A percentile compares a stretch with the other conserved stretches of the same genome.
phyloP scores from a whole-genome alignment of 352 stramenopile genomes.

The Globisporangium spinosum region DNA sequence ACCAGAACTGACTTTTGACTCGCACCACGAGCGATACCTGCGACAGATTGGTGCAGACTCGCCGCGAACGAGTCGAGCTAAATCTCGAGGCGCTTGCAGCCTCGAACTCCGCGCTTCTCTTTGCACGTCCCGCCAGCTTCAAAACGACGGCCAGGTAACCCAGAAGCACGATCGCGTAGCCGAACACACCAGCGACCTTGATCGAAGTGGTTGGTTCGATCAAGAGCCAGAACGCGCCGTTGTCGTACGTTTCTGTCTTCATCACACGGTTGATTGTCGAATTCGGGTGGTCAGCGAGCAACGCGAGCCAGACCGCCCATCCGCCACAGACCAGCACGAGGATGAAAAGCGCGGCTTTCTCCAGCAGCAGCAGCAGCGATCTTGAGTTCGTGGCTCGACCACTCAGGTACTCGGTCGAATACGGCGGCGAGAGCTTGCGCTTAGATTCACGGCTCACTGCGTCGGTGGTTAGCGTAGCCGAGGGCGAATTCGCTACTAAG shows the following conservation, averaged over 20 bases:
- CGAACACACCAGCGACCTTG: conserved; percentile 16
- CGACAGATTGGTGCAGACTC: neutral
- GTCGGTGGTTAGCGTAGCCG: neutral
- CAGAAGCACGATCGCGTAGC: conserved; percentile 17
- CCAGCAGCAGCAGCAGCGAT: neutral
- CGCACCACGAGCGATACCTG: no score
- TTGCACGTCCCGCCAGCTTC: neutral
- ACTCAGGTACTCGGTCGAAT: neutral
- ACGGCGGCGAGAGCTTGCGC: neutral
- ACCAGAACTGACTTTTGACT: neutral
- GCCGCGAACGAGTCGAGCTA: neutral
- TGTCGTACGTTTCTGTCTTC: conserved; percentile 27
- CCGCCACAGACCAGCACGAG: neutral
- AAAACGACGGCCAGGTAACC: conserved; percentile 27
- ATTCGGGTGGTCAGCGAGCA: conserved; percentile 29
- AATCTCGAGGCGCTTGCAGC: neutral
- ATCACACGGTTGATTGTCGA: conserved; percentile 32
- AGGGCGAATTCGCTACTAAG: neutral
- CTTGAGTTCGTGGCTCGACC: neutral
- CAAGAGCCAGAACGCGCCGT: conserved; percentile 38
- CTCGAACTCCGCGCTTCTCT: neutral
- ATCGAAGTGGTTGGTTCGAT: conserved; percentile 24
- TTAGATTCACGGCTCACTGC: neutral
- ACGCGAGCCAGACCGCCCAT: conserved; percentile 21
- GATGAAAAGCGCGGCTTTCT: neutral